These are phyloP conservation scores for Colletotrichum chrysophilum DNA, from an alignment of 2,329 filamentous ascomycete species.

Conservation along the genomic window DNA sequence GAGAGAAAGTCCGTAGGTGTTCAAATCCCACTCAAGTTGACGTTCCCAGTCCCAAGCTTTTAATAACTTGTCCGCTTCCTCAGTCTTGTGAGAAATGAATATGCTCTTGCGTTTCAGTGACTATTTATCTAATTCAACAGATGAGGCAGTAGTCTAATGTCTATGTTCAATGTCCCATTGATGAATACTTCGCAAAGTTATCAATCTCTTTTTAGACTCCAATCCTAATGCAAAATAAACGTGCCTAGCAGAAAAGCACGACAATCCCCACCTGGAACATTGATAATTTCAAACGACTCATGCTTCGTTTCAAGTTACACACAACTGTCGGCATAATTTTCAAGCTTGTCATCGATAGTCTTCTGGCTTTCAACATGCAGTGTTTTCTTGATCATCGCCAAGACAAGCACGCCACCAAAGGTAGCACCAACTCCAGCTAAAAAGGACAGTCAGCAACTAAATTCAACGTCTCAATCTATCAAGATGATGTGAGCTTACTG, in stretches of 20 bases:
- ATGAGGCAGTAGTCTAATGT: neutral
- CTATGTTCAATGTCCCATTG: rapidly evolving
- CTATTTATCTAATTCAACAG: rapidly evolving
- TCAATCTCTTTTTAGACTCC: neutral
- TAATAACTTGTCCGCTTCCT: no score
- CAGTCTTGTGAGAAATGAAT: no score
- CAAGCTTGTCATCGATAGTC: neutral
- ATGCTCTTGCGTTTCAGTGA: no score
- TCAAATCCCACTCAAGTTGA: rapidly evolving
- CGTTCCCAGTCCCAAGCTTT: no score
- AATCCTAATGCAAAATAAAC: neutral
- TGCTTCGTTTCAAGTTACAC: rapidly evolving
- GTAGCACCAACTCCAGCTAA: neutral
- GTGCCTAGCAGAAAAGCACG: rapidly evolving
- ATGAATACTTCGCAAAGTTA: neutral
- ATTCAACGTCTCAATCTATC: rapidly evolving
- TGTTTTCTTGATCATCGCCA: neutral
- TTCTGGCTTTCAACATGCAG: neutral
- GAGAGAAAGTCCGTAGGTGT: neutral
- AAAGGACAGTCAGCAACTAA: neutral
- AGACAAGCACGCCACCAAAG: neutral
- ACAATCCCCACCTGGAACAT: neutral
- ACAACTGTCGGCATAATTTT: neutral
- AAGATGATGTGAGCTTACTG: neutral
- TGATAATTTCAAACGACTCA: rapidly evolving